Evolutionary conservation across 306 rosid species (phyloP).

Genomic region (Acacia acuminata): DNA sequence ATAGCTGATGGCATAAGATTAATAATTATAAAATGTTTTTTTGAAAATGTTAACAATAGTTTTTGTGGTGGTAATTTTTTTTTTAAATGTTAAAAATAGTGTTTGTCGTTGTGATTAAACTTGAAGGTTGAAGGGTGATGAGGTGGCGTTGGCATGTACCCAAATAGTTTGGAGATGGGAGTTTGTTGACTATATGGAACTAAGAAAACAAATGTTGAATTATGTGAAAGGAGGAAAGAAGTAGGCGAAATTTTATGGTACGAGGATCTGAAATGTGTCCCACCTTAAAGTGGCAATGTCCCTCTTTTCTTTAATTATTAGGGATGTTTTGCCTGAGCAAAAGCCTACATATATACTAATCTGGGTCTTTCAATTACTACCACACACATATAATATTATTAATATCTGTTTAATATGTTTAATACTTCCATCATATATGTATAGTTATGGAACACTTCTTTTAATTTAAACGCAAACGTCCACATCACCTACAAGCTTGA

Average conservation of each 20-base stretch:
- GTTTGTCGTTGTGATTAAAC: no score
- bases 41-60: no score
- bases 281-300: conserved; percentile 2
- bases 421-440: background rate
- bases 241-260: conserved; percentile 19
- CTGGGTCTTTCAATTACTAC: background rate
- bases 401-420: no score
- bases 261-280: conserved; percentile 34
- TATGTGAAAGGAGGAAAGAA: background rate
- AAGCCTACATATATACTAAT: background rate
- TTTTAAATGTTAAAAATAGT: no score
- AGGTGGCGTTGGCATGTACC: background rate
- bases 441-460: no score
- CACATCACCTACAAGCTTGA: background rate
- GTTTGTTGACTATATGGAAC: background rate
- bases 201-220: background rate
- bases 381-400: background rate
- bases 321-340: background rate
- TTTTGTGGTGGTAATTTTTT: no score
- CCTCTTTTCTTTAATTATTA: background rate
- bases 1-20: no score
- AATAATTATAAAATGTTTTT: no score
- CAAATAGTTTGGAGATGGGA: background rate
- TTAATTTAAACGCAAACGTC: no score
- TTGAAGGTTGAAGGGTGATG: no score